Conservation (phyloP, 306 rosid genomes). For the Prunus mume region DNA sequence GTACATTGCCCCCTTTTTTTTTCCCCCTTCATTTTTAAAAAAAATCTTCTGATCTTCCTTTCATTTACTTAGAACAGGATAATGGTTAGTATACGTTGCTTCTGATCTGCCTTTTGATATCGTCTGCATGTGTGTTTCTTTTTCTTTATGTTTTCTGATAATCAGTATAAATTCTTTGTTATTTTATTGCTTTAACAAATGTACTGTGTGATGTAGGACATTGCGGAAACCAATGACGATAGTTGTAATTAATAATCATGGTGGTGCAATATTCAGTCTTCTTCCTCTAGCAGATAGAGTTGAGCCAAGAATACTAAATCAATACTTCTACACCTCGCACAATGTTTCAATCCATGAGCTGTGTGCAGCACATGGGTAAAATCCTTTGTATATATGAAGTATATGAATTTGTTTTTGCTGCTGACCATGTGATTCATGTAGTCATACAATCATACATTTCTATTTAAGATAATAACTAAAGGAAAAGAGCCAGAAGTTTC, state of each 20-base stretch:
- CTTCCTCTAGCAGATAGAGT: constrained; percentile 78
- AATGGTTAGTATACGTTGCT: background rate
- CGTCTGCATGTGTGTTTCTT: background rate
- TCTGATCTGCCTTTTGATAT: background rate
- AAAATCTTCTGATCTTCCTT: background rate
- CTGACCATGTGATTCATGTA: background rate
- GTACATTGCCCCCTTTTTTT: background rate
- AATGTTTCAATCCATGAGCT: constrained; percentile 56
- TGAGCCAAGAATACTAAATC: constrained; percentile 51
- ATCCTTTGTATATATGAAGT: constrained; percentile 9
- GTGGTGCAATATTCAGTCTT: constrained; percentile 92
- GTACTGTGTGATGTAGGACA: constrained; percentile 45
- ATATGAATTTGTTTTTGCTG: background rate
- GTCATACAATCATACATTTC: background rate
- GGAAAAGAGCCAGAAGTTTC: background rate
- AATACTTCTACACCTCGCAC: constrained; percentile 82
- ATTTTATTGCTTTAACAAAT: constrained; percentile 20
- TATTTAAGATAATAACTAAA: background rate
- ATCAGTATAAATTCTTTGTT: background rate
- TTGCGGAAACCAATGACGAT: constrained; percentile 85
- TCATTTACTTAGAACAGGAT: background rate
- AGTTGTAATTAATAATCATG: constrained; percentile 79
- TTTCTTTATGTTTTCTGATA: background rate
- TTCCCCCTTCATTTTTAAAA: background rate
- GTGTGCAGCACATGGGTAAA: constrained; percentile 88